Evolutionary conservation across 257 asterid genomes (phyloP).

Genomic region (Rauvolfia tetraphylla): DNA sequence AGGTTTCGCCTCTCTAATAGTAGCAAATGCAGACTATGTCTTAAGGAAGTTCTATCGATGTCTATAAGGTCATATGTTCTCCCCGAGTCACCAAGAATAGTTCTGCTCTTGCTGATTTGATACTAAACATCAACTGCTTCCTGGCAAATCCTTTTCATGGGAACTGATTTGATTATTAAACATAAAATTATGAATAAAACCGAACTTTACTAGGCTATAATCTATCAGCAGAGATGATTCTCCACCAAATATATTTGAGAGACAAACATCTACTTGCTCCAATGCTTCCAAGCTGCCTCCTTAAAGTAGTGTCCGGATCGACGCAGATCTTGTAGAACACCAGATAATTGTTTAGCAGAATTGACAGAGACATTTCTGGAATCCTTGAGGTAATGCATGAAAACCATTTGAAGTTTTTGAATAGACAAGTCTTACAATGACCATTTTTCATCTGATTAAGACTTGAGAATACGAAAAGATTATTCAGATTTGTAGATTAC

Average conservation of each 20-base stretch:
- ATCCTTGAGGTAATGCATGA: background rate
- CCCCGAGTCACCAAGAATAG: no score
- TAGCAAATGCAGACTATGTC: no score
- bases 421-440: background rate
- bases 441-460: background rate
- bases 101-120: background rate
- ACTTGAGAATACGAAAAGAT: background rate
- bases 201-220: background rate
- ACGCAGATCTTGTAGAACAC: background rate
- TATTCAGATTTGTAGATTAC: background rate
- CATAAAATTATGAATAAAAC: background rate
- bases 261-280: background rate
- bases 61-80: no score
- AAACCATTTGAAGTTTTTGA: background rate
- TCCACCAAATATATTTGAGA: background rate
- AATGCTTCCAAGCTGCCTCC: background rate
- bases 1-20: no score
- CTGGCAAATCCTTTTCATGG: background rate
- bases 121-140: background rate
- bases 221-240: background rate
- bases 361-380: slow-evolving; percentile 5
- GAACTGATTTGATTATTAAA: background rate
- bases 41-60: no score
- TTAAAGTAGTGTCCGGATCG: background rate
- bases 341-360: background rate